These are phyloP conservation scores for Fusarium sp. DNA, from an alignment of 2,329 filamentous ascomycete genomes.

Conservation along the genomic window DNA sequence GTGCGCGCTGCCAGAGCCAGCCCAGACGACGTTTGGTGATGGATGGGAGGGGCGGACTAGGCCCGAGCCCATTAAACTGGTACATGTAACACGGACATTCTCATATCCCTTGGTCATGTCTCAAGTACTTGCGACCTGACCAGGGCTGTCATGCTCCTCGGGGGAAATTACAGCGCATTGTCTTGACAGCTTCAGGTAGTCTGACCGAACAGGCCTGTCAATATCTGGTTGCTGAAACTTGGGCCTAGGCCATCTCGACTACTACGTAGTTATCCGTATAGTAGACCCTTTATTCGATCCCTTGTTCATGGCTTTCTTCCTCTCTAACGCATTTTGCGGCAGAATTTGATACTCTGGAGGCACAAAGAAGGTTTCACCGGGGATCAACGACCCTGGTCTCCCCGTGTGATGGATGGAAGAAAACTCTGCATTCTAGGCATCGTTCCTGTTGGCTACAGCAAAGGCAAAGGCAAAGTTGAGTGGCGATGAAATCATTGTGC, in stretches of 20 bases:
- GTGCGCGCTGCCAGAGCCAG: slow-evolving; percentile 3
- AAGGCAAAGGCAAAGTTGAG: slow-evolving; percentile 1
- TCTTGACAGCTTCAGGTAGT: slow-evolving; percentile 36
- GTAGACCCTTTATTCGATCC: slow-evolving; percentile 23
- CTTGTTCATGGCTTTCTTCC: slow-evolving; percentile 14
- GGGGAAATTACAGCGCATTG: slow-evolving; percentile 39
- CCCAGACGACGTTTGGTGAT: slow-evolving; percentile 24
- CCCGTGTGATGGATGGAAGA: slow-evolving; percentile 15
- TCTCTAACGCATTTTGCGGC: slow-evolving; percentile 16
- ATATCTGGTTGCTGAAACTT: slow-evolving; percentile 26
- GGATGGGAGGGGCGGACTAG: slow-evolving; percentile 26
- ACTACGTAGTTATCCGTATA: too few species aligned
- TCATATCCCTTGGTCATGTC: slow-evolving; percentile 4
- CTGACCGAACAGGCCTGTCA: slow-evolving; percentile 28
- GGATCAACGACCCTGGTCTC: slow-evolving; percentile 23
- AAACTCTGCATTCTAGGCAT: slow-evolving; percentile 37
- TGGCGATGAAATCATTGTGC: slow-evolving; percentile 34
- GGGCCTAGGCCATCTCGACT: slow-evolving; percentile 15
- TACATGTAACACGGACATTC: slow-evolving; percentile 29
- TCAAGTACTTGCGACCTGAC: slow-evolving; percentile 39
- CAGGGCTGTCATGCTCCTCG: slow-evolving; percentile 20
- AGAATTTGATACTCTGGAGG: slow-evolving; percentile 25
- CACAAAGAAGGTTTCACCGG: slow-evolving; percentile 33
- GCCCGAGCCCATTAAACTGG: slow-evolving; percentile 28
- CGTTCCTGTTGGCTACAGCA: slow-evolving; percentile 5